These are phyloP conservation scores for Bipolaris bicolor DNA, from an alignment of 2,329 filamentous ascomycete genomes.

Conservation along the genomic window DNA sequence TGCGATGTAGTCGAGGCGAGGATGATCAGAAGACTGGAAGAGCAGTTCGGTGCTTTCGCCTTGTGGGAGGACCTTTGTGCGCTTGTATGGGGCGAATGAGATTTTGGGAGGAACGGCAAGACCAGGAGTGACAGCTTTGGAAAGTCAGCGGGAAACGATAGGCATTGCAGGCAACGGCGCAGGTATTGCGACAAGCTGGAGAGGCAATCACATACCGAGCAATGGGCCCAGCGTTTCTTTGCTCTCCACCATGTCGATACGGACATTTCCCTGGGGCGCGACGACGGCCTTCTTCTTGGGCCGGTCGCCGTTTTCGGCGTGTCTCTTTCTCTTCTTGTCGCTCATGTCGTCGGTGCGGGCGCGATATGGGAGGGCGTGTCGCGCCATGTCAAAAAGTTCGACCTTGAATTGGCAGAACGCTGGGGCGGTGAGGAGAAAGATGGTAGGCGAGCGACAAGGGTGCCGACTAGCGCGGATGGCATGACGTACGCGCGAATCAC, in stretches of 20 bases:
- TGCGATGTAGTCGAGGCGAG: conserved; percentile 65
- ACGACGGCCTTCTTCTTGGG: conserved; percentile 55
- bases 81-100: conserved; percentile 58
- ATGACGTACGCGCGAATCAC: conserved; percentile 26
- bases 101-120: conserved; percentile 49
- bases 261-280: conserved; percentile 48
- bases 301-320: conserved; percentile 35
- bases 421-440: conserved; percentile 21
- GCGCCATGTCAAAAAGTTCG: conserved; percentile 34
- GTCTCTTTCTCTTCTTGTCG: conserved; percentile 50
- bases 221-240: conserved; percentile 57
- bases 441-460: conserved; percentile 16
- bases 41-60: conserved; percentile 55
- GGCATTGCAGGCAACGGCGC: fast-evolving
- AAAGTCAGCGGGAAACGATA: background rate
- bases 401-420: conserved; percentile 29
- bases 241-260: conserved; percentile 56
- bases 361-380: conserved; percentile 13
- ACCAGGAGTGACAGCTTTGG: conserved; percentile 52
- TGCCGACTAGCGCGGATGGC: background rate
- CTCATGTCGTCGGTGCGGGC: conserved; percentile 33
- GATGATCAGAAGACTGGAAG: conserved; percentile 66
- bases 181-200: background rate
- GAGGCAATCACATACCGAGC: conserved; percentile 51
- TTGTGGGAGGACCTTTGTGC: conserved; percentile 37